Percentiles rank a stretch among this genome's conserved stretches.
phyloP scores from a whole-genome alignment of 2,329 filamentous ascomycete genomes.

The Neodidymelliopsis sp. region DNA sequence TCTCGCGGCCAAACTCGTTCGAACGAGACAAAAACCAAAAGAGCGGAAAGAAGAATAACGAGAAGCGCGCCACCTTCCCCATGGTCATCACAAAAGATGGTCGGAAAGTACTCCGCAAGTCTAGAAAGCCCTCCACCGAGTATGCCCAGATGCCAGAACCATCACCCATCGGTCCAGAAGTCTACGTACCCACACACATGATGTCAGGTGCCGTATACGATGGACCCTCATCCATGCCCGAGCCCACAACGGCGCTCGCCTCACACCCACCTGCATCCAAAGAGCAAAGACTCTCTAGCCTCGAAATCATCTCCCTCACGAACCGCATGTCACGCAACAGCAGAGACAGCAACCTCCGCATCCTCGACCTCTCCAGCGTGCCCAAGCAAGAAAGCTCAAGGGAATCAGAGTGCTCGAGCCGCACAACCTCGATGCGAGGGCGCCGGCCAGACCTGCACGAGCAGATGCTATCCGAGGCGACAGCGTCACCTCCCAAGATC shows the following conservation, averaged over 20 bases:
- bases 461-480: not conserved
- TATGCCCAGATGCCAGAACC: not conserved
- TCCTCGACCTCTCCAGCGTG: slow-evolving; percentile 23
- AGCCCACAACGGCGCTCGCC: slow-evolving; percentile 4
- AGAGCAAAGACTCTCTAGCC: slow-evolving; percentile 19
- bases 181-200: slow-evolving; percentile 7
- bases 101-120: slow-evolving; percentile 11
- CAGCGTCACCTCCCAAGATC: not conserved
- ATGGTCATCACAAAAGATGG: slow-evolving; percentile 16
- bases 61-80: slow-evolving; percentile 6
- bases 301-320: slow-evolving; percentile 28
- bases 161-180: not conserved
- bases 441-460: not conserved
- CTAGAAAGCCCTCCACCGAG: not conserved
- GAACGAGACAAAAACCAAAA: not conserved
- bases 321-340: slow-evolving; percentile 4
- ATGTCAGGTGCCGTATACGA: slow-evolving; percentile 12
- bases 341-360: slow-evolving; percentile 14
- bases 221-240: slow-evolving; percentile 9
- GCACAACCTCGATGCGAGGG: not conserved
- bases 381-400: slow-evolving; percentile 1
- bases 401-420: not conserved
- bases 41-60: not conserved
- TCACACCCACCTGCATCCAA: not conserved
- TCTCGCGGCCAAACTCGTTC: slow-evolving; percentile 8